These are phyloP conservation scores for Aspergillus nidulans DNA, from an alignment of 495 filamentous ascomycete genomes.

Conservation along the genomic window DNA sequence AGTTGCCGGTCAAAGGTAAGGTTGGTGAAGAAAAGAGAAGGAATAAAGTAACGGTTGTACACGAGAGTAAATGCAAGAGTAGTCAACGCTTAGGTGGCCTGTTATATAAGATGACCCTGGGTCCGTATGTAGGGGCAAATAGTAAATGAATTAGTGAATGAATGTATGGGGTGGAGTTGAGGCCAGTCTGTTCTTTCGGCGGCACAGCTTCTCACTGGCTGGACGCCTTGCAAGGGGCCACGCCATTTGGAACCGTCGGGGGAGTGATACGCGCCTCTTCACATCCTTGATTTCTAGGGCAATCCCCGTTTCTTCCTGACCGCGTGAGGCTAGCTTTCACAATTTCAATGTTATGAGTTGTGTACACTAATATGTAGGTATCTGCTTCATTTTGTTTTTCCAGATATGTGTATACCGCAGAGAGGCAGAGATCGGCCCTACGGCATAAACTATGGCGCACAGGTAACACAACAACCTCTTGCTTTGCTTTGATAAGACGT, in stretches of 20 bases:
- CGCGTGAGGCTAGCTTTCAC: no score
- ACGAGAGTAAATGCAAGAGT: constrained; percentile 10
- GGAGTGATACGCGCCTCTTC: not conserved
- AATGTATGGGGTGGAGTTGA: constrained; percentile 27
- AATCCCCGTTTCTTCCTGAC: not conserved
- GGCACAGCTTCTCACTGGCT: constrained; percentile 27
- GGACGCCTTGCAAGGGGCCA: constrained; percentile 23
- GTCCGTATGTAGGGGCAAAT: constrained; percentile 7
- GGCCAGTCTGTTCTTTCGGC: constrained; percentile 50
- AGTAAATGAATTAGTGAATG: not conserved
- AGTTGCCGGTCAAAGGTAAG: not conserved
- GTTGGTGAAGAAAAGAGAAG: not conserved
- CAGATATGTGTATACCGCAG: no score
- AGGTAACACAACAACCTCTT: no score
- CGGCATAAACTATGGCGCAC: no score
- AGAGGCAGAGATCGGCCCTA: no score
- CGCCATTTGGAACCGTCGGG: not conserved
- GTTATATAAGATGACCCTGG: constrained; percentile 13
- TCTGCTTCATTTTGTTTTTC: no score
- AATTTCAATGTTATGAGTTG: no score
- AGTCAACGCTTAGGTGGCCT: constrained; percentile 16
- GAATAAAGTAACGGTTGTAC: not conserved
- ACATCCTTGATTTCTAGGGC: not conserved
- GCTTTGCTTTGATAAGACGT: no score
- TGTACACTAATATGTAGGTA: no score